phyloP scores from a whole-genome alignment of 2,329 filamentous ascomycete species.

The Microascus cirrosus region DNA sequence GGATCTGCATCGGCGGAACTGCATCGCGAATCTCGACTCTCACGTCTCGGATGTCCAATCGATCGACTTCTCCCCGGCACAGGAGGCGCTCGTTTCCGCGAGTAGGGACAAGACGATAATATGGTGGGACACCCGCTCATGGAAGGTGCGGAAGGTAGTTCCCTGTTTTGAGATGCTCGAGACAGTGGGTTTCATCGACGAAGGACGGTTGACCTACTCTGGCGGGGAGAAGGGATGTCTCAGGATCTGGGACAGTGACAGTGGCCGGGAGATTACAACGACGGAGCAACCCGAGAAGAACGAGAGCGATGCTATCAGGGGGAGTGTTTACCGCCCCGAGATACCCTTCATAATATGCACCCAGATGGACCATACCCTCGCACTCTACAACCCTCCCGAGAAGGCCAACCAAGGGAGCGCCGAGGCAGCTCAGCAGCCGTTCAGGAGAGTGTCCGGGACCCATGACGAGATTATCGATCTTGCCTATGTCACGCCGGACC shows the following conservation, averaged over 20 bases:
- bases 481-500: slow-evolving; percentile 70
- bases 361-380: slow-evolving; percentile 80
- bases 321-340: slow-evolving; percentile 53
- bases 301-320: slow-evolving; percentile 58
- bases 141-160: slow-evolving; percentile 71
- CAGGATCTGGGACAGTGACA: slow-evolving; percentile 71
- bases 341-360: slow-evolving; percentile 67
- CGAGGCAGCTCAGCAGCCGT: slow-evolving; percentile 30
- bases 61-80: slow-evolving; percentile 66
- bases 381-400: slow-evolving; percentile 50
- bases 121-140: slow-evolving; percentile 78
- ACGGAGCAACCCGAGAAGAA: slow-evolving; percentile 52
- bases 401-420: slow-evolving; percentile 19
- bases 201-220: slow-evolving; percentile 65
- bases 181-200: slow-evolving; percentile 64
- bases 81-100: slow-evolving; percentile 69
- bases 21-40: slow-evolving; percentile 69
- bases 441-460: slow-evolving; percentile 82
- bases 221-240: slow-evolving; percentile 76
- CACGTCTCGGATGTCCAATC: slow-evolving; percentile 92
- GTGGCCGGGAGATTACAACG: slow-evolving; percentile 71
- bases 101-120: slow-evolving; percentile 91
- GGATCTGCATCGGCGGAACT: slow-evolving; percentile 77
- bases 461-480: slow-evolving; percentile 97
- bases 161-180: slow-evolving; percentile 82